Evolutionary conservation across 768 basidiomycete species (phyloP), one percentile per base, ranked within the genome.

Genomic region (Lactarius psammicola): DNA sequence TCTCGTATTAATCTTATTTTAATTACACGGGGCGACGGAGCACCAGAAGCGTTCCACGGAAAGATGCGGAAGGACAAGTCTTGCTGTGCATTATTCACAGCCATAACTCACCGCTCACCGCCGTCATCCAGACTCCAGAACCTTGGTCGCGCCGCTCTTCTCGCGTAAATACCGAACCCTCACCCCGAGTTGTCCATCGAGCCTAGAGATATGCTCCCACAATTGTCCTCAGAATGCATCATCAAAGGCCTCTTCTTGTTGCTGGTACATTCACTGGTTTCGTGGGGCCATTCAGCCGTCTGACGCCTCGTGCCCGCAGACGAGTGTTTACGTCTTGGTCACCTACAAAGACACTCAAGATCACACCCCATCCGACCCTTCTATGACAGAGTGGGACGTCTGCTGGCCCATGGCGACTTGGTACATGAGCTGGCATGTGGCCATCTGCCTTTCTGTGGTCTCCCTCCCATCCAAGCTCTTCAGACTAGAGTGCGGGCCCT

Each of bases 401-500:
- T 68, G 67, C 4, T 66, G 64, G 64, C 64, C 54, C 8, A 20
- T 68, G 11, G 67, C 63, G 8, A 60, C 54, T 2, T 68, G 67
- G 67, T 65, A 65, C 54, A 65, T 68, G 6, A 60, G 36, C 13
- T 68, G 67, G 67, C 67, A 65, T 11, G 28, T 33, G 0, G 66
- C 40, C 0, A 67, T 67, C 2, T 67, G 66, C 26, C 7, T 67
- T 3, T 67, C 66, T 7, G 57, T 67, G 2, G 56, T 67, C 1
- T 46, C 61, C 3, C 66, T 67, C 40, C 65, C 66, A 1, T 67
- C 66, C n/a, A 57, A 26, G 9, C 53, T 67, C 0, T 67, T 67
- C 40, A 59, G 11, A 30, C 40, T 63, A 30, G 61, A 46, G 66
- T 67, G 17, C 42, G 62, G 13, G 0, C 17, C 18, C 2, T 55